Percentiles rank a stretch among this genome's conserved stretches.
These are phyloP conservation scores for Rosa lucieae DNA, from an alignment of 306 rosid genomes.

Conservation along the genomic window DNA sequence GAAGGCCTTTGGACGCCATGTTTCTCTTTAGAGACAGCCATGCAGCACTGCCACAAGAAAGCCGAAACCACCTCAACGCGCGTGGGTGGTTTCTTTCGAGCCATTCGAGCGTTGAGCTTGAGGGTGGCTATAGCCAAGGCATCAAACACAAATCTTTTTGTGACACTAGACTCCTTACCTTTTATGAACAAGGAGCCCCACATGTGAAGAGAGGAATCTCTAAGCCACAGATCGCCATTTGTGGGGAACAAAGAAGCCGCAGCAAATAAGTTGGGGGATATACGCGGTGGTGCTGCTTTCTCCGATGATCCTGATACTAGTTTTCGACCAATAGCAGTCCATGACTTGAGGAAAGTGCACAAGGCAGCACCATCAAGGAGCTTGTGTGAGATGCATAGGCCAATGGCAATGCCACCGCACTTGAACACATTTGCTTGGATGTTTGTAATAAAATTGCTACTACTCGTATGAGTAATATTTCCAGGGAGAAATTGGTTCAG, in stretches of 20 bases:
- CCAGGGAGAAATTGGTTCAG: conserved; percentile 30
- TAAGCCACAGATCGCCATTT: conserved; percentile 22
- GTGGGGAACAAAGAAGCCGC: conserved; percentile 22
- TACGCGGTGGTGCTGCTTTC: background rate
- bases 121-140: conserved; percentile 27
- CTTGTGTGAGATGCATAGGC: conserved; percentile 36
- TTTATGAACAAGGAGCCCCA: conserved; percentile 27
- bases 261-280: conserved; percentile 5
- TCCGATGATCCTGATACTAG: background rate
- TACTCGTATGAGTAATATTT: background rate
- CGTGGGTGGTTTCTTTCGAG: conserved; percentile 12
- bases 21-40: conserved; percentile 29
- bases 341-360: conserved; percentile 36
- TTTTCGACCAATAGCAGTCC: conserved; percentile 20
- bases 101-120: conserved; percentile 8
- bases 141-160: conserved; percentile 41
- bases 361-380: conserved; percentile 42
- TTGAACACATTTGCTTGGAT: conserved; percentile 33
- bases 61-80: conserved; percentile 39
- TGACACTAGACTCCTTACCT: conserved; percentile 21
- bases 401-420: conserved; percentile 44
- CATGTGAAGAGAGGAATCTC: conserved; percentile 23
- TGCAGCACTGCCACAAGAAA: conserved; percentile 38
- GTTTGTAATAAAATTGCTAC: conserved; percentile 5
- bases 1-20: conserved; percentile 27